Base-by-base conservation (phyloP, 108 stramenopile species). In the Chaetoceros tenuissimus region DNA sequence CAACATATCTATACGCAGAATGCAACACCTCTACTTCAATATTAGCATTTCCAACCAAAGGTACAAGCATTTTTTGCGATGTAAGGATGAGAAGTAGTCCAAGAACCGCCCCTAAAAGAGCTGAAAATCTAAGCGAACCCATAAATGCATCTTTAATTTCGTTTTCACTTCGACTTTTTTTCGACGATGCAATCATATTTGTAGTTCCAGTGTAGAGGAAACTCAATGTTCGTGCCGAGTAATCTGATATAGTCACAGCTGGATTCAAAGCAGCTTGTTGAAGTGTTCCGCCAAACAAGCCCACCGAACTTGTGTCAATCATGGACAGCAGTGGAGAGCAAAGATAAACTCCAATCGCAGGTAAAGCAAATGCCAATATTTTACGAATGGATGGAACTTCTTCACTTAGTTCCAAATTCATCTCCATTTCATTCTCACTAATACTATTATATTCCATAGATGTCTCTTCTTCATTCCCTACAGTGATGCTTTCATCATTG, bases 191-290 rank as follows among this genome's bases (percentile, higher is more conserved):
- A 22, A 87, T 78, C 29, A 87, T 64, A 47, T 84, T 92, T 31
- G 89, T 92, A 0, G 85, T 86, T 22, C 84, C 85, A 28, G 89
- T 87, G 59, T 85, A 87, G 69, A 92, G 57, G 13, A 40, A 40
- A 40, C 8, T 10, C 34, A 40, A 10, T 5, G 34, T 40, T 40
- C 34, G 34, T 40, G 34, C 34, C 5, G 34, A 40, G 40, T 76
- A 85, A 49, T 92, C 89, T 3, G 85, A 79, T 1, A 92, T 81
- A 17, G 75, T 72, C 18, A 82, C 85, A 0, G 89, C 89, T 0
- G 89, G 89, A 59, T 78, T 82, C n/a, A 92, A 68, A 5, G 89
- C 89, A 10, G 89, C 89, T 58, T 87, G 89, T 51, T 92, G 89
- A 5, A 69, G 72, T 23, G 89, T 91, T 3, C 89, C 89, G 5